Percentiles rank a stretch among this genome's conserved stretches.
Evolutionary conservation across 2,329 filamentous ascomycete genomes (phyloP).

Genomic region (Diaporthe humulicola): DNA sequence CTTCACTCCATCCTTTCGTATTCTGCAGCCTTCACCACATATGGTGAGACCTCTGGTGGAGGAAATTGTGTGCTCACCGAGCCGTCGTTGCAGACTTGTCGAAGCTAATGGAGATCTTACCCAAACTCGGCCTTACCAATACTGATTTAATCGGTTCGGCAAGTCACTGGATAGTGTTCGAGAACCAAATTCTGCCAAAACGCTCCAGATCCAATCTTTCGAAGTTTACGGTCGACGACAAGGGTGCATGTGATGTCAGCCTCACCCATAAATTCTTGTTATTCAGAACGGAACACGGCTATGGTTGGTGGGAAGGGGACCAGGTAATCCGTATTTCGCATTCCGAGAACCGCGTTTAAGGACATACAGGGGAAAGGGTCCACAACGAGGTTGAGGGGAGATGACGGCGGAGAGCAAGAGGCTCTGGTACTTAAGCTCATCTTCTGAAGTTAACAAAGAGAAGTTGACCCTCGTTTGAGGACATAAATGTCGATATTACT

Average conservation of each 20-base stretch:
- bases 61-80: background rate
- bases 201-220: background rate
- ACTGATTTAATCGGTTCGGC: background rate
- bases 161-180: background rate
- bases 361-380: no score
- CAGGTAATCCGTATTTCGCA: no score
- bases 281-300: no score
- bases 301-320: no score
- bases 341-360: background rate
- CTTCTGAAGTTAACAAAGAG: background rate
- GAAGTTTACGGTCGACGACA: background rate
- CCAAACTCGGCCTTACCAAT: background rate
- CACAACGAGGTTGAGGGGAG: background rate
- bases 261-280: no score
- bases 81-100: constrained; percentile 8
- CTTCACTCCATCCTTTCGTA: no score
- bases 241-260: background rate
- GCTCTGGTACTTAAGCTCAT: background rate
- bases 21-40: no score
- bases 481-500: background rate
- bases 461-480: background rate
- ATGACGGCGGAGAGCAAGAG: background rate
- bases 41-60: background rate
- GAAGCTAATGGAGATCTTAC: background rate
- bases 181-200: background rate